These are phyloP conservation scores for Trametes versicolor DNA, from an alignment of 1,284 basidiomycete genomes.

Conservation along the genomic window DNA sequence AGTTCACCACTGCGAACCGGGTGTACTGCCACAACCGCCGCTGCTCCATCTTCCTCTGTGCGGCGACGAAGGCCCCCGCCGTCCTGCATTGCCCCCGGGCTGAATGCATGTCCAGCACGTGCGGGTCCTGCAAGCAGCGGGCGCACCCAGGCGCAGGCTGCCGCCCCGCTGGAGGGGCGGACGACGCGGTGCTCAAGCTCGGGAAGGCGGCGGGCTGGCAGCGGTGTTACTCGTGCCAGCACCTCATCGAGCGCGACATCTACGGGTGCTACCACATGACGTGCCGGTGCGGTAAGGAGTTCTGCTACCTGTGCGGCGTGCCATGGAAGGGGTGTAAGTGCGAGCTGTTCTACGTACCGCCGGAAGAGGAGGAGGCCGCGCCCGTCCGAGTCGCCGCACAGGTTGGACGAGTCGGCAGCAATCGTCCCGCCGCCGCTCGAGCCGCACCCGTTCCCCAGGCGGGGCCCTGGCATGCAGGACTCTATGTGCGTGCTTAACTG, in stretches of 20 bases:
- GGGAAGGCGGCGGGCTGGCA: conserved; percentile 33
- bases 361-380: conserved; percentile 12
- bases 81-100: conserved; percentile 10
- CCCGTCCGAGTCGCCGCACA: not conserved
- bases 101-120: conserved; percentile 22
- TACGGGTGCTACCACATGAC: conserved; percentile 38
- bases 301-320: conserved; percentile 38
- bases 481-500: no score
- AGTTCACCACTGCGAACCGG: conserved; percentile 30
- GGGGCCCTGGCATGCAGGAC: no score
- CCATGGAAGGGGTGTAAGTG: conserved; percentile 38
- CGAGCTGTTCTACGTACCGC: conserved; percentile 24
- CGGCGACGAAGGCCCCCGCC: conserved; percentile 11
- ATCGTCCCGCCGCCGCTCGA: no score
- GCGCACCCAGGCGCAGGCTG: conserved; percentile 29
- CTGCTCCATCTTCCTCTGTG: conserved; percentile 32
- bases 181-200: conserved; percentile 30
- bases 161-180: not conserved
- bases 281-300: conserved; percentile 36
- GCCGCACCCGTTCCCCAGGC: no score
- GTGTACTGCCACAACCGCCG: conserved; percentile 32
- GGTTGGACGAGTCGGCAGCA: not conserved
- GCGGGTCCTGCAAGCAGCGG: conserved; percentile 31
- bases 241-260: conserved; percentile 33
- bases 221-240: conserved; percentile 36